Percentiles rank a stretch among this genome's conserved stretches.
phyloP scores from a whole-genome alignment of 352 stramenopile species.

The Elongisporangium undulatum region DNA sequence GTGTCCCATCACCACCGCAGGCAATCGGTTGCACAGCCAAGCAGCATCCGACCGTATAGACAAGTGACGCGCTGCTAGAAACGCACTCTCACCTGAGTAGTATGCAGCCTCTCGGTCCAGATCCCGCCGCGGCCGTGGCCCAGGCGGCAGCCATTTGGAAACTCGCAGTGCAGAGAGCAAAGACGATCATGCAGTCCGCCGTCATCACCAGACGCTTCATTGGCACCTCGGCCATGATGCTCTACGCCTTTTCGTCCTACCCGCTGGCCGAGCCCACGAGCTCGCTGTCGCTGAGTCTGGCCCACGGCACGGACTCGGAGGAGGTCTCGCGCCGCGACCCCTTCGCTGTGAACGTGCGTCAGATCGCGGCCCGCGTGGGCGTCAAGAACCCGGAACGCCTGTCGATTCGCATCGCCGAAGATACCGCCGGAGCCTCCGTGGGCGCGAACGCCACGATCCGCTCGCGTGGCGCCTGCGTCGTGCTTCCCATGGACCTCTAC shows the following conservation, averaged over 20 bases:
- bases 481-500: constrained; percentile 79
- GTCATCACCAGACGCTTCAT: constrained; percentile 29
- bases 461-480: constrained; percentile 51
- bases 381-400: constrained; percentile 65
- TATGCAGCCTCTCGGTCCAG: not conserved
- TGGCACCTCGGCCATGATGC: constrained; percentile 14
- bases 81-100: not conserved
- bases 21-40: not conserved
- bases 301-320: constrained; percentile 48
- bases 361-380: constrained; percentile 53
- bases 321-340: constrained; percentile 46
- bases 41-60: not conserved
- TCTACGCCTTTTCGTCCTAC: constrained; percentile 35
- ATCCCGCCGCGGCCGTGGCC: not conserved
- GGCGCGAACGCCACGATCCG: constrained; percentile 59
- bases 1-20: not conserved
- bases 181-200: constrained; percentile 25
- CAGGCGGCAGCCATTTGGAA: constrained; percentile 20
- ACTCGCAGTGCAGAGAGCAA: constrained; percentile 13
- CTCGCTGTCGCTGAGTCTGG: constrained; percentile 46
- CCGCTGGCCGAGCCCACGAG: constrained; percentile 61
- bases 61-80: not conserved
- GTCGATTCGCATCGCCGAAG: constrained; percentile 58
- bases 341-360: constrained; percentile 60
- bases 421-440: constrained; percentile 57